These are phyloP conservation scores for Kuraishia piskuri DNA, from an alignment of 805 yeast species.

Conservation along the genomic window DNA sequence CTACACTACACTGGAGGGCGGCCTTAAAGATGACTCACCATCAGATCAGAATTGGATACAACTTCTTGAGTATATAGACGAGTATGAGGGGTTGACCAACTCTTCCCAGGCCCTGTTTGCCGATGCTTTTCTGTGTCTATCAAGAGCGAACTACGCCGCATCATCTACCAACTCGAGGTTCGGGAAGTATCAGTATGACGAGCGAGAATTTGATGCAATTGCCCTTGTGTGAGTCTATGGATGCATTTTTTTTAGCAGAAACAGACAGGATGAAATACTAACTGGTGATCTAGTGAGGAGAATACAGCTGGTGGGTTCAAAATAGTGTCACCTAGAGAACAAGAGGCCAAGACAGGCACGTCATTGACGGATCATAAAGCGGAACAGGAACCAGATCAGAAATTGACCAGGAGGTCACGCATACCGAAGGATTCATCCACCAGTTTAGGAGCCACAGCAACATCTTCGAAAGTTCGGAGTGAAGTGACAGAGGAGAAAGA, in stretches of 20 bases:
- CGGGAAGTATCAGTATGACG: slow-evolving; percentile 12
- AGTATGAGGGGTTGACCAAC: slow-evolving; percentile 22
- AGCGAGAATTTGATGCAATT: slow-evolving; percentile 10
- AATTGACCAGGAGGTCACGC: neutral
- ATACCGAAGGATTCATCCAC: neutral
- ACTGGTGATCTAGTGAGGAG: neutral
- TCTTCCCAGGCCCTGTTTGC: slow-evolving; percentile 16
- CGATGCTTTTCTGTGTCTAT: slow-evolving; percentile 29
- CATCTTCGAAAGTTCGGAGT: neutral
- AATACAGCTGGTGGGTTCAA: no score
- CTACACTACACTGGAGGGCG: neutral
- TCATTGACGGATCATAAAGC: neutral
- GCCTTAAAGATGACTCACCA: neutral
- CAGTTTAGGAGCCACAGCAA: neutral
- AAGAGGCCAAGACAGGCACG: neutral
- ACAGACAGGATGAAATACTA: neutral
- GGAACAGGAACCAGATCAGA: neutral
- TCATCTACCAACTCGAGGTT: slow-evolving; percentile 6
- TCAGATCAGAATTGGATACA: slow-evolving; percentile 1
- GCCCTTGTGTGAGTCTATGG: neutral
- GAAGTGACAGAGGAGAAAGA: neutral
- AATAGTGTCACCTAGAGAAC: no score
- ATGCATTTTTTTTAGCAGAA: neutral
- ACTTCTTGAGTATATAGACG: slow-evolving; percentile 23
- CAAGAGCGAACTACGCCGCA: slow-evolving; percentile 32